Evolutionary conservation across 2,329 filamentous ascomycete genomes (phyloP).

Genomic region (Ophiostoma angusticollis): DNA sequence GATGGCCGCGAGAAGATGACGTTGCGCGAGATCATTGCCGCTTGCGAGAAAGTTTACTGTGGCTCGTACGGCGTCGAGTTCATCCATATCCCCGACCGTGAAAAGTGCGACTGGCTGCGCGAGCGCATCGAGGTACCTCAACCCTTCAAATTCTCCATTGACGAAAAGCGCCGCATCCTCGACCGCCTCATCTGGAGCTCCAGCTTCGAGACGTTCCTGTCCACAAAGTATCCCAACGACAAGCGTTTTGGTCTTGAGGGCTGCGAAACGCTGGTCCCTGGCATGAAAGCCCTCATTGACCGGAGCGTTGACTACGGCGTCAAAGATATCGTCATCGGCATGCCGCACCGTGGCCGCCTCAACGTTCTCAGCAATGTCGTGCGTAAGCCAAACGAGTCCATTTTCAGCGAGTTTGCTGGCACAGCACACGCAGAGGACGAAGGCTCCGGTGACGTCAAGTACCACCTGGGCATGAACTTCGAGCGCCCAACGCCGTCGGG

Average conservation of each 20-base stretch:
- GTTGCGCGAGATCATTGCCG: conserved; percentile 79
- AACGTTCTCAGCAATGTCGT: conserved; percentile 98
- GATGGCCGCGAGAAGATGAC: conserved; percentile 91
- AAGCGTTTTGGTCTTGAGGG: conserved; percentile 98
- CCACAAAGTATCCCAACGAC: conserved; percentile 98
- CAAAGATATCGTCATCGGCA: conserved; percentile 98
- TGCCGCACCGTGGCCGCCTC: conserved; percentile 96
- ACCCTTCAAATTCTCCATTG: conserved; percentile 93
- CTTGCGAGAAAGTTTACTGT: conserved; percentile 93
- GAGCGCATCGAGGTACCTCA: conserved; percentile 87
- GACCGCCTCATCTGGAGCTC: conserved; percentile 98
- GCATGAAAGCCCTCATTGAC: conserved; percentile 98
- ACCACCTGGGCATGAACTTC: conserved; percentile 99
- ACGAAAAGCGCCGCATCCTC: conserved; percentile 95
- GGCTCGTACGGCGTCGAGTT: conserved; percentile 97
- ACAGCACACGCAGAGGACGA: conserved; percentile 80
- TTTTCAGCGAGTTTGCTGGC: conserved; percentile 96
- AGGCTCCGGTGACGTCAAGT: conserved; percentile 97
- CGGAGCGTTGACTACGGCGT: conserved; percentile 96
- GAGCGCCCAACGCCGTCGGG: conserved; percentile 95
- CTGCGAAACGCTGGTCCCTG: conserved; percentile 89
- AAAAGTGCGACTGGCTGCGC: conserved; percentile 96
- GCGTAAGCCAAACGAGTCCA: conserved; percentile 97
- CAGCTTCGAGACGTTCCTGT: conserved; percentile 89
- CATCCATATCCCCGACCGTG: conserved; percentile 94